phyloP scores from a whole-genome alignment of 139 green algal genomes.

The Chlorella sp. region DNA sequence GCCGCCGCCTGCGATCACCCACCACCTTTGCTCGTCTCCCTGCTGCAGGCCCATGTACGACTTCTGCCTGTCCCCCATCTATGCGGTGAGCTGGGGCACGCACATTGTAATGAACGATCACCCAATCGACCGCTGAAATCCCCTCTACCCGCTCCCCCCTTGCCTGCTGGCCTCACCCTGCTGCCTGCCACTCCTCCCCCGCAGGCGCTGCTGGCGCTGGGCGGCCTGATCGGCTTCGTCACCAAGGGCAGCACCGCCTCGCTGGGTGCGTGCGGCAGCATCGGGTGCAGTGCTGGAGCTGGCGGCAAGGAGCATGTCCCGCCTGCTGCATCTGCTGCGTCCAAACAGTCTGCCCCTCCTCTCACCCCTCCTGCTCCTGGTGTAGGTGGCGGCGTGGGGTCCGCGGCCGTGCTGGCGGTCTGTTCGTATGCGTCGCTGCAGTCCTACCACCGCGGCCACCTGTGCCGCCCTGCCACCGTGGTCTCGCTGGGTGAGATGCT shows the following conservation, averaged over 20 bases:
- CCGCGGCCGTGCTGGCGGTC: slow-evolving; percentile 15
- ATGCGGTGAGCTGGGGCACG: not conserved
- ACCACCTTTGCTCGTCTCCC: not conserved
- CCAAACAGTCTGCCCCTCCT: no score
- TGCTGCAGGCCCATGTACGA: slow-evolving; percentile 31
- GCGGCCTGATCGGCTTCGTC: slow-evolving; percentile 11
- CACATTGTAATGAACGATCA: no score
- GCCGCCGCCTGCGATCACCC: not conserved
- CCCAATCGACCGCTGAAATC: no score
- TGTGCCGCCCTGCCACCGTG: slow-evolving; percentile 8
- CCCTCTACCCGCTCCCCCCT: no score
- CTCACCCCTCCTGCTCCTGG: not conserved
- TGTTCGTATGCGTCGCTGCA: slow-evolving; percentile 20
- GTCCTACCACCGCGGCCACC: slow-evolving; percentile 19
- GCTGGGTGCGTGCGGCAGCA: not conserved
- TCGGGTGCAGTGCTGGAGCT: no score
- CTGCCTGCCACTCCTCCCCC: not conserved
- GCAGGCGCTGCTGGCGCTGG: slow-evolving; percentile 25
- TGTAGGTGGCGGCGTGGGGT: slow-evolving; percentile 31
- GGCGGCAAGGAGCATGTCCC: no score
- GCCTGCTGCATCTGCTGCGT: no score
- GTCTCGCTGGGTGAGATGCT: slow-evolving; percentile 14
- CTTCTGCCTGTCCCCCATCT: slow-evolving; percentile 38
- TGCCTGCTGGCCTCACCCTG: not conserved
- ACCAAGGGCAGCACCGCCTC: slow-evolving; percentile 32